Percentiles rank a stretch among this genome's conserved stretches.
Conservation (phyloP, 768 basidiomycete species). For the Arthromyces matolae region DNA sequence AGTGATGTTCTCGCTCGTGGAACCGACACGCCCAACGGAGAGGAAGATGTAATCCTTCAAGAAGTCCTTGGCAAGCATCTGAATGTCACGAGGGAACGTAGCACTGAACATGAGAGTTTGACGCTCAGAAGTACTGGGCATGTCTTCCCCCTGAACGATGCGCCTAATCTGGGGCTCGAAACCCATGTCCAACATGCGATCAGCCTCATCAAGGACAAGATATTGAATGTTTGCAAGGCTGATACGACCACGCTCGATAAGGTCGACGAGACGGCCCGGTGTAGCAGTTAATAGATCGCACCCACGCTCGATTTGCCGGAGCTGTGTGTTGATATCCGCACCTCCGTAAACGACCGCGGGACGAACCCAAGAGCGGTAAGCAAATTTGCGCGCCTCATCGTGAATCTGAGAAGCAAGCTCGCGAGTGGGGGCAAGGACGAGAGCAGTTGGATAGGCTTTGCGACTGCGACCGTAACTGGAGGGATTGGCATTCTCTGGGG, state of each 20-base stretch:
- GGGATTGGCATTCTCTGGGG: slow-evolving; percentile 50
- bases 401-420: slow-evolving; percentile 99
- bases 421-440: slow-evolving; percentile 96
- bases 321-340: slow-evolving; percentile 94
- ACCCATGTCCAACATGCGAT: slow-evolving; percentile 99
- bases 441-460: slow-evolving; percentile 95
- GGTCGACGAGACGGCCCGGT: slow-evolving; percentile 94
- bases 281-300: slow-evolving; percentile 97
- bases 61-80: slow-evolving; percentile 93
- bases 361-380: slow-evolving; percentile 98
- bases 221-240: slow-evolving; percentile 95
- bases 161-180: slow-evolving; percentile 99
- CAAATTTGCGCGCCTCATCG: slow-evolving; percentile 98
- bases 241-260: slow-evolving; percentile 97
- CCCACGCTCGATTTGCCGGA: slow-evolving; percentile 91
- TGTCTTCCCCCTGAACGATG: slow-evolving; percentile 97
- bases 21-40: slow-evolving; percentile 96
- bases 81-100: slow-evolving; percentile 98
- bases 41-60: slow-evolving; percentile 99
- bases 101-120: slow-evolving; percentile 99
- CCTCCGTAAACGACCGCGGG: slow-evolving; percentile 99
- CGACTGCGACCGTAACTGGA: slow-evolving; percentile 62
- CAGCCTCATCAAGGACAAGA: slow-evolving; percentile 97
- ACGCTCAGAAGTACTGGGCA: slow-evolving; percentile 88
- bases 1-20: slow-evolving; percentile 98